Conservation (phyloP, 257 asterid genomes). For the Nicotiana noctiflora region DNA sequence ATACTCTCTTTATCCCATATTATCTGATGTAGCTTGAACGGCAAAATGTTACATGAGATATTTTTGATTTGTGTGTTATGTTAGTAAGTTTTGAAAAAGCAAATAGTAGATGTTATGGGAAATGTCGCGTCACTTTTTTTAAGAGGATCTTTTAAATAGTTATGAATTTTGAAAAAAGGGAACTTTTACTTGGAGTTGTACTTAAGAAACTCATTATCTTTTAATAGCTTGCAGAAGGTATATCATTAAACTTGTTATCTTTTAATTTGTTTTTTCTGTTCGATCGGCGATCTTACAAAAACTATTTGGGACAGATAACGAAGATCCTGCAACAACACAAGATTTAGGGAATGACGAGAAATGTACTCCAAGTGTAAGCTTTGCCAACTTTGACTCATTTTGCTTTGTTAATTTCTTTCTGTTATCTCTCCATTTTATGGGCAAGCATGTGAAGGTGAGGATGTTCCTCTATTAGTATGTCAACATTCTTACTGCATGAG, state of each 20-base stretch:
- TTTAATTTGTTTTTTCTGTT: not conserved
- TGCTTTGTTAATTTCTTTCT: not conserved
- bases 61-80: not conserved
- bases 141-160: not conserved
- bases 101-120: not conserved
- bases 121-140: not conserved
- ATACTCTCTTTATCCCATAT: not conserved
- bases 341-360: conserved; percentile 15
- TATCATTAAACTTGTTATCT: not conserved
- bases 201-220: not conserved
- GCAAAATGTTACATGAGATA: not conserved
- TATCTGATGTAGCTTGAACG: not conserved
- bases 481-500: not conserved
- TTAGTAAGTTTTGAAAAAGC: not conserved
- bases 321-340: conserved; percentile 11
- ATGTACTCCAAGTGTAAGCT: conserved; percentile 27
- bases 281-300: not conserved
- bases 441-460: not conserved
- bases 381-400: not conserved
- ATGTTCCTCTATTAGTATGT: not conserved
- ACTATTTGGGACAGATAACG: conserved; percentile 17
- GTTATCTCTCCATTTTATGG: not conserved
- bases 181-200: not conserved
- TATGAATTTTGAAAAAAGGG: not conserved
- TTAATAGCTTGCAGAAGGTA: not conserved